Evolutionary conservation across 495 filamentous ascomycete species (phyloP).

Genomic region (Elaphomyces granulatus): DNA sequence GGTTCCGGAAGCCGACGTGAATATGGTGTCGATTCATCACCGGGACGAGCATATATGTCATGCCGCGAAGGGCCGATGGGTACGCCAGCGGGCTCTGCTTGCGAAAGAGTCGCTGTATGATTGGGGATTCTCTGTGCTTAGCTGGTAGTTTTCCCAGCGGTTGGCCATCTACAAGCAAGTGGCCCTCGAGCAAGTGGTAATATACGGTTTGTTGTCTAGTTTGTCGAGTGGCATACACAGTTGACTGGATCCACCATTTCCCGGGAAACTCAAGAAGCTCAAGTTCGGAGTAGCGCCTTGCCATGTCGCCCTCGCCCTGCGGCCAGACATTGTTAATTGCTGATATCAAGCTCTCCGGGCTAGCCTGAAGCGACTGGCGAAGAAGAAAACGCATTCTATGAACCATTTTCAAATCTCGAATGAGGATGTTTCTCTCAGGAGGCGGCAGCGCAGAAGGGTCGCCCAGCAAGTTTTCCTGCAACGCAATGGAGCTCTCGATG

Average conservation of each 20-base stretch:
- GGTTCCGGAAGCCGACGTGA: constrained; percentile 24
- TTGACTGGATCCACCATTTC: constrained; percentile 18
- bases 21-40: constrained; percentile 19
- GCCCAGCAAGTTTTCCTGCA: constrained; percentile 21
- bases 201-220: constrained; percentile 18
- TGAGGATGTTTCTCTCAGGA: constrained; percentile 18
- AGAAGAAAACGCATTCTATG: constrained; percentile 22
- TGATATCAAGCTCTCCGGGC: constrained; percentile 11
- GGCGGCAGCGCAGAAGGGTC: constrained; percentile 8
- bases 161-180: constrained; percentile 40
- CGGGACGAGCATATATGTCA: constrained; percentile 28
- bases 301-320: neutral
- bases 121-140: constrained; percentile 29
- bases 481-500: constrained; percentile 21
- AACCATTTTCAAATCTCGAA: constrained; percentile 34
- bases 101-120: constrained; percentile 29
- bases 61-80: constrained; percentile 29
- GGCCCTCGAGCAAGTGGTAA: constrained; percentile 41
- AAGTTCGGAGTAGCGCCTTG: constrained; percentile 20
- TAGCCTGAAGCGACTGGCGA: constrained; percentile 5
- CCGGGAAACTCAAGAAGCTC: constrained; percentile 3
- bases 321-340: constrained; percentile 13
- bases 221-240: constrained; percentile 4
- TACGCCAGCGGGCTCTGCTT: constrained; percentile 22
- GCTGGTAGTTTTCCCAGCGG: constrained; percentile 36